Base-by-base conservation (phyloP, 345 rosid genomes). In the Pistacia integerrima region DNA sequence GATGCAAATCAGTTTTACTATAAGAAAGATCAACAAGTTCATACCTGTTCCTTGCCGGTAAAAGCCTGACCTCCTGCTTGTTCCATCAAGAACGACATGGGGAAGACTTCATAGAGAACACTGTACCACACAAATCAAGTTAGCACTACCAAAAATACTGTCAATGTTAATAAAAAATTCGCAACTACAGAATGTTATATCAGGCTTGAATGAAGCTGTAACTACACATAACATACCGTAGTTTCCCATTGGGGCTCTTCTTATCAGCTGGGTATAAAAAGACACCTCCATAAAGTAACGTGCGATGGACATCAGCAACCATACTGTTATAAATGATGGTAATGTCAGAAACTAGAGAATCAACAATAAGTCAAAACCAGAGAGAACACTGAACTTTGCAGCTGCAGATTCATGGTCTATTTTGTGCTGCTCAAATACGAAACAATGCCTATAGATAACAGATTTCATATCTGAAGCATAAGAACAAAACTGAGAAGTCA, bases 251-350 rank as follows among this genome's bases (percentile, higher is more conserved):
- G 66, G 97, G 97, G 81, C 94, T 96, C 85, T 91, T 96, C 93
- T 90, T 93, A 85, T 96, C 97, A 48, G 89, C 97, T 13, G 97
- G 99, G 92, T 96, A 96, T 90, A 96, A 77, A 85, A 96, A 96
- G 82, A 93, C 83, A 38, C 99, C 99, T 59, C 98, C 98, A 75
- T 93, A 96, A 3, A 96, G 98, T 75, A 96, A 82, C 1, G 98
- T 96, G 72, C 98, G 97, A 82, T 93, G 99, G 77, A 96, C 97
- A 84, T 96, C 99, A 0, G 99, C 99, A 56, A 96, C 99, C 99
- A 96, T 96, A 86, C 98, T 93, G 87, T 67, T 73, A 51, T 74
- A n/a, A 58, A 76, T 22, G 35, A 72, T 7, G 38, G 56, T 8
- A 67, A 56, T 22, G 54, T 71, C 60, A 71, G 11, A 77, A 79